Evolutionary conservation across 2,329 filamentous ascomycete genomes (phyloP).

Genomic region (Nemania sp.): DNA sequence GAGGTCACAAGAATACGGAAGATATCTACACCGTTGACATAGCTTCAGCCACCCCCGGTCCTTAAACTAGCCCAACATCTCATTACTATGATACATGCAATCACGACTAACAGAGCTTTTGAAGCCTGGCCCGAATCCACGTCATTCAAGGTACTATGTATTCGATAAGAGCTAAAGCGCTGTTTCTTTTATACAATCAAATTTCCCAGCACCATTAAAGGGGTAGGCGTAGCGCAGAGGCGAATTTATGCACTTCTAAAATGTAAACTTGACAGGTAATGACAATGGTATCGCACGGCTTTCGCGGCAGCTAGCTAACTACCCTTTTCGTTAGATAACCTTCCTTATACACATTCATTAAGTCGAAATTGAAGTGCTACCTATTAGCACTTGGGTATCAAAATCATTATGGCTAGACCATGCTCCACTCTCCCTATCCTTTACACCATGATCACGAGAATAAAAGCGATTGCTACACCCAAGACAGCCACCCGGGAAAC

Average conservation of each 20-base stretch:
- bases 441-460: constrained; percentile 21
- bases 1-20: not conserved
- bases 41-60: not conserved
- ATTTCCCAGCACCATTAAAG: not conserved
- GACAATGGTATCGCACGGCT: not conserved
- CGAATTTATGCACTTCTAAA: constrained; percentile 3
- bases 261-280: constrained; percentile 16
- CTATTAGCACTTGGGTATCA: constrained; percentile 22
- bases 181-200: constrained; percentile 3
- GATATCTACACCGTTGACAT: not conserved
- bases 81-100: not conserved
- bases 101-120: not conserved
- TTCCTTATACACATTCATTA: constrained; percentile 8
- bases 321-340: constrained; percentile 26
- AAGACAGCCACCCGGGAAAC: not conserved
- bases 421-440: not conserved
- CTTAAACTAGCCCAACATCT: not conserved
- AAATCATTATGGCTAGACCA: constrained; percentile 13
- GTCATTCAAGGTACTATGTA: constrained; percentile 7
- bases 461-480: constrained; percentile 2
- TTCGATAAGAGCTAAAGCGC: not conserved
- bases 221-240: not conserved
- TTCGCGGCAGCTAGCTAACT: constrained; percentile 16
- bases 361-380: not conserved
- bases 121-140: not conserved